A percentile compares a stretch with the other conserved stretches of the same genome.
Conservation (phyloP, 805 yeast species). For the Kluyveromyces wickerhamii region DNA sequence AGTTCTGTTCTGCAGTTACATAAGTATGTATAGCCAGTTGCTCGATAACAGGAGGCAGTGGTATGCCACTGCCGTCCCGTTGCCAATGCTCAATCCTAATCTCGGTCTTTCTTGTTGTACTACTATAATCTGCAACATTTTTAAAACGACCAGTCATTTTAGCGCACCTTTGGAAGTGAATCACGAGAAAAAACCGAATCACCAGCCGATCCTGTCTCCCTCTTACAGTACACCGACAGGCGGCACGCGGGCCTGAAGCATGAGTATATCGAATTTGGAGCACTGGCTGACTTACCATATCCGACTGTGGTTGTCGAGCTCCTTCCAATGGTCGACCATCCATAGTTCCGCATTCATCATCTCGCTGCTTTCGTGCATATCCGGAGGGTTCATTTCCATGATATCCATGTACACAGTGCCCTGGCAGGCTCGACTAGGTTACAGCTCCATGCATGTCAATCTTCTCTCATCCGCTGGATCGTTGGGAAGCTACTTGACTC, state of each 20-base stretch:
- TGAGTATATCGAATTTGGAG: constrained; percentile 25
- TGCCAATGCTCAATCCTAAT: too few species aligned
- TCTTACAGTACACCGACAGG: too few species aligned
- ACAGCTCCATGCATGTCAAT: constrained; percentile 62
- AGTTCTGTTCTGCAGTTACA: too few species aligned
- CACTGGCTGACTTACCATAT: constrained; percentile 38
- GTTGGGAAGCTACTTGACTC: constrained; percentile 74
- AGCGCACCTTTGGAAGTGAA: too few species aligned
- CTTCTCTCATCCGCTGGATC: constrained; percentile 65
- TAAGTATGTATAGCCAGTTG: too few species aligned
- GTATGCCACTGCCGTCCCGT: too few species aligned
- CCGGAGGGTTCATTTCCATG: constrained; percentile 75
- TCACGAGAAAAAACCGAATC: too few species aligned
- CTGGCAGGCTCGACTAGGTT: constrained; percentile 49
- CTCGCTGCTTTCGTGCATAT: constrained; percentile 57
- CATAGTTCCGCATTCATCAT: constrained; percentile 45
- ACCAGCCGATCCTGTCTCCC: too few species aligned
- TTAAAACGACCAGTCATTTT: too few species aligned
- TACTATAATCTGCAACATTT: too few species aligned
- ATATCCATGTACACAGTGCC: constrained; percentile 74
- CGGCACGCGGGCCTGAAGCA: constrained; percentile 4
- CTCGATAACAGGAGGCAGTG: too few species aligned
- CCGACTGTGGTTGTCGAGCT: constrained; percentile 34
- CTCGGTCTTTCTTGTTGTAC: too few species aligned
- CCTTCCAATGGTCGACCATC: constrained; percentile 35